phyloP scores from a whole-genome alignment of 208 protist genomes.

The Leishmania martiniquensis region DNA sequence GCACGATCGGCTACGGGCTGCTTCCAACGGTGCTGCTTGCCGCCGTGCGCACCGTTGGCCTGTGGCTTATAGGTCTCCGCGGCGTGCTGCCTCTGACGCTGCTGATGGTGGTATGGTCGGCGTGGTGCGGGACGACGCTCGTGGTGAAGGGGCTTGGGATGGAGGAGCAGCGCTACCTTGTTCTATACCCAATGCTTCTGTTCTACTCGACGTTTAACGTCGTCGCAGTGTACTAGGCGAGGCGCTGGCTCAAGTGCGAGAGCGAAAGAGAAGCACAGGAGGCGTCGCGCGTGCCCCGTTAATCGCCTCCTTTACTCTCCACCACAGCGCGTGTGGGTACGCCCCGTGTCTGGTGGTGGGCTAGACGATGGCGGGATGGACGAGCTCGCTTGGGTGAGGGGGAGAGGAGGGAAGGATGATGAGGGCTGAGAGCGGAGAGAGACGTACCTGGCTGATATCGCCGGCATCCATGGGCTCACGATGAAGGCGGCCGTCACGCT shows the following conservation, averaged over 20 bases:
- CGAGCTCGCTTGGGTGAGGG: not conserved
- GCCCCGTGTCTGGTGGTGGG: not conserved
- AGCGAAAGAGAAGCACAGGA: not conserved
- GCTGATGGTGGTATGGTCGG: slow-evolving; percentile 74
- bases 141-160: slow-evolving; percentile 65
- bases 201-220: slow-evolving; percentile 87
- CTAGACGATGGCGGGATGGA: not conserved
- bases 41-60: slow-evolving; percentile 41
- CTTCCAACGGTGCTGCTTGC: slow-evolving; percentile 78
- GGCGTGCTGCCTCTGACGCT: slow-evolving; percentile 43
- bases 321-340: not conserved
- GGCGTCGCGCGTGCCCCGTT: not conserved
- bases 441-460: not conserved
- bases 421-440: no score
- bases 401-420: not conserved
- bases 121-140: slow-evolving; percentile 79
- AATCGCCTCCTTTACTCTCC: not conserved
- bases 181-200: slow-evolving; percentile 80
- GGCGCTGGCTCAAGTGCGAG: not conserved
- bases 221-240: slow-evolving; percentile 68
- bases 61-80: slow-evolving; percentile 40
- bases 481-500: not conserved
- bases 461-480: not conserved
- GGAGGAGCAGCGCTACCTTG: slow-evolving; percentile 68
- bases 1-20: slow-evolving; percentile 77